These are phyloP conservation scores for Skeletonema menzelii DNA, from an alignment of 108 stramenopile genomes.

Conservation along the genomic window DNA sequence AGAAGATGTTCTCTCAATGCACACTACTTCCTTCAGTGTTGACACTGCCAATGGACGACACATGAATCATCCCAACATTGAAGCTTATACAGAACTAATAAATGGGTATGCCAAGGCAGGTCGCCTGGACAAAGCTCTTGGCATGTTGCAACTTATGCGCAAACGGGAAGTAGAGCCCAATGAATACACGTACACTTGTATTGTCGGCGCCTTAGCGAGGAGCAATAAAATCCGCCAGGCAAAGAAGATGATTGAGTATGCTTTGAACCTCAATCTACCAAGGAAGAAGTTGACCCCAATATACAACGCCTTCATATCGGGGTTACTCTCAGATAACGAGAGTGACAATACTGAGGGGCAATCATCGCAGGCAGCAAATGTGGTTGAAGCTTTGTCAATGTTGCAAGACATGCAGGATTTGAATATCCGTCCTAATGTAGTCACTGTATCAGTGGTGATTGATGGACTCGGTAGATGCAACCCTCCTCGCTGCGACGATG, in stretches of 20 bases:
- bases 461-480: slow-evolving; percentile 68
- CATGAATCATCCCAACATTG: slow-evolving; percentile 72
- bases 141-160: slow-evolving; percentile 61
- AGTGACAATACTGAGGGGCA: slow-evolving; percentile 4
- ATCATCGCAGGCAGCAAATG: slow-evolving; percentile 19
- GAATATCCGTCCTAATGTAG: slow-evolving; percentile 59
- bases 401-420: slow-evolving; percentile 58
- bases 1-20: slow-evolving; percentile 52
- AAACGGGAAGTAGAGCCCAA: slow-evolving; percentile 62
- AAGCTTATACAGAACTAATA: slow-evolving; percentile 81
- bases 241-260: slow-evolving; percentile 57
- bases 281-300: slow-evolving; percentile 37
- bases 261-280: slow-evolving; percentile 17
- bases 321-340: slow-evolving; percentile 36
- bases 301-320: slow-evolving; percentile 81
- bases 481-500: slow-evolving; percentile 64
- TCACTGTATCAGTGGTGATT: slow-evolving; percentile 61
- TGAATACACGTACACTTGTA: slow-evolving; percentile 75
- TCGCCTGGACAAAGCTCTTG: slow-evolving; percentile 57
- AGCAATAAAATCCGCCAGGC: slow-evolving; percentile 58
- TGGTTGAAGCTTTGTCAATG: slow-evolving; percentile 55
- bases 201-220: slow-evolving; percentile 71
- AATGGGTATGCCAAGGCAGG: slow-evolving; percentile 74
- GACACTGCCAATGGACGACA: not conserved
- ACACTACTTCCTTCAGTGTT: slow-evolving; percentile 32